Conservation (phyloP, 1,139 yeast species). For the Saccharomyces hybrid region DNA sequence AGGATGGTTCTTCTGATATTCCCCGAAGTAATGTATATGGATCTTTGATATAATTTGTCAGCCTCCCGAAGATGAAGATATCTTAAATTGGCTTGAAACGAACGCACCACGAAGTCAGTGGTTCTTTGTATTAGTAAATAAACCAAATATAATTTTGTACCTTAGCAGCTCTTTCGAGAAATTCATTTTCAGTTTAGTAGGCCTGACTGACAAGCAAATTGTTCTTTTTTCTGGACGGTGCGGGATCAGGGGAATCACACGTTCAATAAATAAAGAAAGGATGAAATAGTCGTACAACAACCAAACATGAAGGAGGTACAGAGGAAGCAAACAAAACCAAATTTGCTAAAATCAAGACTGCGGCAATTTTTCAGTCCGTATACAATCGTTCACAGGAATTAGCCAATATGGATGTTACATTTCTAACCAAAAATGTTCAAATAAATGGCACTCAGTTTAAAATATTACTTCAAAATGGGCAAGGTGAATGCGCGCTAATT, state of each 20-base stretch:
- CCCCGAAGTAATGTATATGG: background rate
- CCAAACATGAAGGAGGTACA: background rate
- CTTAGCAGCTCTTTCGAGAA: background rate
- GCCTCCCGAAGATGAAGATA: background rate
- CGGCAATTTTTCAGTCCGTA: background rate
- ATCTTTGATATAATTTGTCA: background rate
- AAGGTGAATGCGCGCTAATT: slow-evolving; percentile 89
- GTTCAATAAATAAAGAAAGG: background rate
- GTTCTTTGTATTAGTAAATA: background rate
- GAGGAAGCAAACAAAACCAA: background rate
- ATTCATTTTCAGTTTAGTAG: background rate
- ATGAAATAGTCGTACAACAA: background rate
- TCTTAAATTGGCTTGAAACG: background rate
- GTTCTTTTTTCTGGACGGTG: background rate
- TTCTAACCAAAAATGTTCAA: slow-evolving; percentile 29
- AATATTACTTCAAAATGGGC: slow-evolving; percentile 71
- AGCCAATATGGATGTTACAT: slow-evolving; percentile 5
- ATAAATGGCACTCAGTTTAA: slow-evolving; percentile 36
- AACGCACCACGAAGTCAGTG: background rate
- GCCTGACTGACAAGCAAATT: background rate
- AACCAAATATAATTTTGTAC: background rate
- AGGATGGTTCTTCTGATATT: background rate
- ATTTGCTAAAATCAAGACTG: background rate
- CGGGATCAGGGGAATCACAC: background rate
- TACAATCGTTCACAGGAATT: background rate